These are phyloP conservation scores for Pueraria montana DNA, from an alignment of 306 rosid species.

Conservation along the genomic window DNA sequence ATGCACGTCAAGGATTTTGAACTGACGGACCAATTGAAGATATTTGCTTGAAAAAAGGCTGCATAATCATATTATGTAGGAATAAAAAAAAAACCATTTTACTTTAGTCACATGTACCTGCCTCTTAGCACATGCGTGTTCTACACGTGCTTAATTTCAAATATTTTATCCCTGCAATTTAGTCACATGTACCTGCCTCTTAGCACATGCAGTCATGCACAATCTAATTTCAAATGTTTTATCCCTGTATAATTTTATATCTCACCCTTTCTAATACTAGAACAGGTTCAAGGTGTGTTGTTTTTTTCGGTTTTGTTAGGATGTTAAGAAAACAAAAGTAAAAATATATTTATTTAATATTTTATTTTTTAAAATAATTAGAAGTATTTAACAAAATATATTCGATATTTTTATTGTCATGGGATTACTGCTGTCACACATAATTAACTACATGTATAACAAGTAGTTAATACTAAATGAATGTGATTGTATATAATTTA, in stretches of 20 bases:
- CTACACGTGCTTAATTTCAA: background rate
- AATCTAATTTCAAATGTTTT: background rate
- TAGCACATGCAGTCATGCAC: constrained; percentile 15
- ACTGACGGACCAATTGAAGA: background rate
- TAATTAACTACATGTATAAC: no score
- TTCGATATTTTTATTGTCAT: no score
- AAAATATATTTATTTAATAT: background rate
- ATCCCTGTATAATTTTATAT: background rate
- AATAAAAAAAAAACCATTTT: constrained; percentile 9
- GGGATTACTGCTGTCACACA: no score
- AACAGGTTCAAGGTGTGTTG: background rate
- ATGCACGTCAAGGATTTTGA: background rate
- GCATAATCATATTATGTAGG: background rate
- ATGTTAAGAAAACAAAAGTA: background rate
- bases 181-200: constrained; percentile 27
- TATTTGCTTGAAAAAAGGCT: background rate
- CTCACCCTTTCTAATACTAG: background rate
- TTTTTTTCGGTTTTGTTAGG: background rate
- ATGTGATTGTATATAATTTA: no score
- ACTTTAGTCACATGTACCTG: background rate
- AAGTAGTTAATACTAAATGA: no score
- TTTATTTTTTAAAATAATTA: no score
- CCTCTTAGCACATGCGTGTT: background rate
- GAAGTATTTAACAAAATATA: no score
- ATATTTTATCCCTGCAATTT: background rate